Percentiles rank a stretch among this genome's conserved stretches.
These are phyloP conservation scores for Tardiomyces blankii DNA, from an alignment of 1,139 yeast species.

Conservation along the genomic window DNA sequence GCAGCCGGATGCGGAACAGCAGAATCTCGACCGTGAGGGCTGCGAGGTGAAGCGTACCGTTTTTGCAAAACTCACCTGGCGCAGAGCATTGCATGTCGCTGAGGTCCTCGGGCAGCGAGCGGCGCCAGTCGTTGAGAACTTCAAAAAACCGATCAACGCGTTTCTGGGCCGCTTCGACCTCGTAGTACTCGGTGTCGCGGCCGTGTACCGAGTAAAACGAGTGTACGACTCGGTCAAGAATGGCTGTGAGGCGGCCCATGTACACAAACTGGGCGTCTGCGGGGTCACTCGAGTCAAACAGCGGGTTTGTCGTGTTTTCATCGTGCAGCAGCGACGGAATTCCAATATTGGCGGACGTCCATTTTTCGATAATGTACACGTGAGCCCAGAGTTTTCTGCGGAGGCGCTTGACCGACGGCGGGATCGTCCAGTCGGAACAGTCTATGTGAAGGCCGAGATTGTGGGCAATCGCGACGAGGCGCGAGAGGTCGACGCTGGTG, in stretches of 20 bases:
- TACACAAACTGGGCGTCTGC: constrained; percentile 24
- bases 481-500: constrained; percentile 21
- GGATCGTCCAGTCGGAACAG: constrained; percentile 24
- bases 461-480: constrained; percentile 22
- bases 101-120: constrained; percentile 20
- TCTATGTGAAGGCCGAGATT: constrained; percentile 27
- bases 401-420: constrained; percentile 20
- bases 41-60: constrained; percentile 24
- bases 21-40: constrained; percentile 24
- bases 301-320: constrained; percentile 15
- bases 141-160: constrained; percentile 15
- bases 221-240: constrained; percentile 19
- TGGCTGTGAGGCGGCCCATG: constrained; percentile 19
- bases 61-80: constrained; percentile 22
- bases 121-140: constrained; percentile 19
- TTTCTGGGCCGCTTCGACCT: constrained; percentile 10
- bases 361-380: constrained; percentile 25
- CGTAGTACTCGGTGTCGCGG: constrained; percentile 13
- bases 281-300: constrained; percentile 21
- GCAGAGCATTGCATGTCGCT: constrained; percentile 17
- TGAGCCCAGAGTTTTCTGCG: constrained; percentile 26
- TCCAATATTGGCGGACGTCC: constrained; percentile 25
- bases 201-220: constrained; percentile 19
- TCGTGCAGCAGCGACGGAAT: constrained; percentile 20
- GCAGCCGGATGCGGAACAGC: constrained; percentile 19